Evolutionary conservation across 1,139 yeast genomes (phyloP), one percentile per base, ranked within the genome.

Genomic region (Meyerozyma sp.): DNA sequence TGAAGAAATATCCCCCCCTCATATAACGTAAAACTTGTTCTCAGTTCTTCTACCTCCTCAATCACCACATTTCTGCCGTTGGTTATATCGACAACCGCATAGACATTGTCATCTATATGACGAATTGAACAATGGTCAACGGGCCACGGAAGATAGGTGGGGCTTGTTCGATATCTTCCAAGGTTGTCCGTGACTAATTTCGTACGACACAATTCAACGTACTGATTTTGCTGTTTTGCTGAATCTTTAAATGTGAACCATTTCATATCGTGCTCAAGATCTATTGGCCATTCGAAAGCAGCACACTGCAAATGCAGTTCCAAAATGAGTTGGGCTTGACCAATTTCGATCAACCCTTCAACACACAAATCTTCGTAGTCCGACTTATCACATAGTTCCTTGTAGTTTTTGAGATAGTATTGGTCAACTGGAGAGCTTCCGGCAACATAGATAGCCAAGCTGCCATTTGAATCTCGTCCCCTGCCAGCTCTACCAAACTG

Each of bases 401-500:
- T 75, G 0, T 95, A 87, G 56, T 89, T 79, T 6, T 73, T 71
- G 63, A 89, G 79, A 57, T 85, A 93, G 56, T 85, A 83, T 56
- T 89, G 95, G 61, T 93, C 96, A 1, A 89, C 78, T 0, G 98
- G 96, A 8, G 84, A 84, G 11, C 83, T 81, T 23, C 95, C 87
- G 0, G 93, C 94, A 11, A 94, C 87, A 45, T 86, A 81, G 5
- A 93, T 65, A 0, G 96, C 93, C 56, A 93, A 63, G 13, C 76
- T 70, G 2, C 76, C 76, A 36, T 58, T 57, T 5, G 97, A 84
- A 46, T 82, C 84, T 42, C 74, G 75, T 46, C 96, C 79, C 59
- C 97, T 70, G 11, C 98, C 98, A 0, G 96, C 97, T 54, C 98
- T 75, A 32, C 98, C 99, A 68, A 94, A 84, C 57, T 93, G 98